Percentiles rank a stretch among this genome's conserved stretches.
Evolutionary conservation across 768 basidiomycete species (phyloP).

Genomic region (Symmetrospora coprosmae): DNA sequence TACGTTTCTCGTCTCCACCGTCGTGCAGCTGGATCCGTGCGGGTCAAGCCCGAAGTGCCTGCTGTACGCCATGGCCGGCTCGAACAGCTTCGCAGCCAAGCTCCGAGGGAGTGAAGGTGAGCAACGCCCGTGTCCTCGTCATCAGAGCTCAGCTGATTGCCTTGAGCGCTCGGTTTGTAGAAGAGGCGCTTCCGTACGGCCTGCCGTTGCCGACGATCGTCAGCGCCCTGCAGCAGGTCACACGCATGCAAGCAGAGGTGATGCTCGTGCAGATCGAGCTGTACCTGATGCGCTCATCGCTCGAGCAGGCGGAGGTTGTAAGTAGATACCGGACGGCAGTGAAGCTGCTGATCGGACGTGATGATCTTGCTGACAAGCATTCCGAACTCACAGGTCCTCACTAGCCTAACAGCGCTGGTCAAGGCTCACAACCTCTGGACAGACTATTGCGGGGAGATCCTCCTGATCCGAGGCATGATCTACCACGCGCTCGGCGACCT

Average conservation of each 20-base stretch:
- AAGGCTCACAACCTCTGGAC: slow-evolving; percentile 1
- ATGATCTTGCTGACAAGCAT: not conserved
- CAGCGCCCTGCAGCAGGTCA: not conserved
- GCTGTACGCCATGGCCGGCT: not conserved
- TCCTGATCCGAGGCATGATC: not conserved
- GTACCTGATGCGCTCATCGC: slow-evolving; percentile 5
- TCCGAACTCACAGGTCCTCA: not conserved
- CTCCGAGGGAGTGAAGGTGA: too few species aligned
- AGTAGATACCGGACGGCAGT: not conserved
- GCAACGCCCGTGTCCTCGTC: too few species aligned
- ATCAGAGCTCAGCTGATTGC: not conserved
- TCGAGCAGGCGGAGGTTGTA: not conserved
- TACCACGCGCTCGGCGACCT: not conserved
- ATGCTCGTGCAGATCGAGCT: too few species aligned
- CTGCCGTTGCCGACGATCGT: not conserved
- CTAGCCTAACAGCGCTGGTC: not conserved
- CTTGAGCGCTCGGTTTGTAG: not conserved
- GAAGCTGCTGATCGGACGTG: not conserved
- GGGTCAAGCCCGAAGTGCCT: slow-evolving; percentile 4
- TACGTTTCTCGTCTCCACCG: slow-evolving; percentile 12
- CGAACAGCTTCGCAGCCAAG: not conserved
- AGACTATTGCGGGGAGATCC: not conserved
- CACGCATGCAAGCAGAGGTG: not conserved
- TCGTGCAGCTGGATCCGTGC: slow-evolving; percentile 14
- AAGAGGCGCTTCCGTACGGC: not conserved